Base-by-base conservation (phyloP, 2,329 filamentous ascomycete species). In the Aspergillus novoparasiticus region DNA sequence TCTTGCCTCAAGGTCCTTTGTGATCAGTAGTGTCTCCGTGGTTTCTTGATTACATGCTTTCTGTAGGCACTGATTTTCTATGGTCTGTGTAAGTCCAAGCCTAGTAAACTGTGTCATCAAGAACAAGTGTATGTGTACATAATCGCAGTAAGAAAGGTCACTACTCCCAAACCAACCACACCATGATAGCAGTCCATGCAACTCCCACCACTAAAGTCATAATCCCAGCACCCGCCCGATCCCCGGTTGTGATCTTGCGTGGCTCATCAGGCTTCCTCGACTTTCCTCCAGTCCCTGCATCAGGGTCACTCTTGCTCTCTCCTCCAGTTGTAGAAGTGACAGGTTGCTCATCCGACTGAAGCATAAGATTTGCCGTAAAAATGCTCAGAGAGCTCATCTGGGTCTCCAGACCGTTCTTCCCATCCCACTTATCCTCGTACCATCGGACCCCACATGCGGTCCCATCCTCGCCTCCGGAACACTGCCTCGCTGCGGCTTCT, bases 401-500 rank as follows among this genome's bases (percentile, higher is more conserved):
- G 62, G 76, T 69, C 30, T 72, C 73, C 4, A 75, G 62, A 21
- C 71, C 70, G 28, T 65, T 63, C 30, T 55, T 69, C 19, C 72
- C 73, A 48, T 76, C 74, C 64, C 67, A 75, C 28, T 66, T 71
- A 9, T 60, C 50, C 19, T 70, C 59, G n/a, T 68, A 72, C 78
- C 78, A 80, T 51, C 71, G 68, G 58, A 71, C 55, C 9, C 78
- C 78, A 62, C 78, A 80, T n/a, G 67, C 68, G 12, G 58, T 58
- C 6, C 57, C 36, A 30, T 76, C 77, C 57, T 81, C 78, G 55
- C 81, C 69, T 32, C 81, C 84, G 5, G 75, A 77, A 70, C 85
- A 87, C 36, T 81, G 80, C 55, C 76, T 72, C 2, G 84, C 85
- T 3, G 85, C 86, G 0, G 81, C 83, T 32, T 73, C 68, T 0